Conservation (phyloP, 495 filamentous ascomycete species). For the Annulohypoxylon maeteangense region DNA sequence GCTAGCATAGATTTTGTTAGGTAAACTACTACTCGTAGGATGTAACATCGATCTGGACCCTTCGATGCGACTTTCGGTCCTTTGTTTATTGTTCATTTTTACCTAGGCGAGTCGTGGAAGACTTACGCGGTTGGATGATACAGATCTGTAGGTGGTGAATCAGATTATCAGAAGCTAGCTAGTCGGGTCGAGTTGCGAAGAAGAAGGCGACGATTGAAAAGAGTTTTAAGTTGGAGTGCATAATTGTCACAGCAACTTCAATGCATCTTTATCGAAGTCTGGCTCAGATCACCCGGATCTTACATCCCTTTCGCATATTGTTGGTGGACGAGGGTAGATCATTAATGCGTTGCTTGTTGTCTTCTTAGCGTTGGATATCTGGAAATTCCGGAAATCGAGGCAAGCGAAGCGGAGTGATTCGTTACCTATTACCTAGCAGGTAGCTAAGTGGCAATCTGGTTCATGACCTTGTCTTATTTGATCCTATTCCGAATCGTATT, state of each 20-base stretch:
- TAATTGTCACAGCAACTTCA: slow-evolving; percentile 16
- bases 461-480: slow-evolving; percentile 8
- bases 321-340: slow-evolving; percentile 31
- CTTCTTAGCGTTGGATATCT: neutral
- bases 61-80: slow-evolving; percentile 20
- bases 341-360: slow-evolving; percentile 34
- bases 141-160: neutral
- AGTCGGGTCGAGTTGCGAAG: neutral
- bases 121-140: neutral
- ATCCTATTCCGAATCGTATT: slow-evolving; percentile 2
- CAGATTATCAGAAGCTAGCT: too few relatives aligned
- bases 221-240: slow-evolving; percentile 5
- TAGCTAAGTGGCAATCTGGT: neutral
- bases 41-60: slow-evolving; percentile 30
- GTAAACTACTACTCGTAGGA: neutral
- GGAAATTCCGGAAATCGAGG: neutral
- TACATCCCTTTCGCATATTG: slow-evolving; percentile 17
- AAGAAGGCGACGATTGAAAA: neutral
- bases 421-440: neutral
- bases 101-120: slow-evolving; percentile 15
- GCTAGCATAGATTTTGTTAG: slow-evolving; percentile 12
- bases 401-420: neutral
- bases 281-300: slow-evolving; percentile 26
- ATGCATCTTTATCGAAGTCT: slow-evolving; percentile 15
- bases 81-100: slow-evolving; percentile 20